Percentiles rank a stretch among this genome's conserved stretches.
Conservation (phyloP, 2,329 filamentous ascomycete genomes). For the Balansia obtecta region DNA sequence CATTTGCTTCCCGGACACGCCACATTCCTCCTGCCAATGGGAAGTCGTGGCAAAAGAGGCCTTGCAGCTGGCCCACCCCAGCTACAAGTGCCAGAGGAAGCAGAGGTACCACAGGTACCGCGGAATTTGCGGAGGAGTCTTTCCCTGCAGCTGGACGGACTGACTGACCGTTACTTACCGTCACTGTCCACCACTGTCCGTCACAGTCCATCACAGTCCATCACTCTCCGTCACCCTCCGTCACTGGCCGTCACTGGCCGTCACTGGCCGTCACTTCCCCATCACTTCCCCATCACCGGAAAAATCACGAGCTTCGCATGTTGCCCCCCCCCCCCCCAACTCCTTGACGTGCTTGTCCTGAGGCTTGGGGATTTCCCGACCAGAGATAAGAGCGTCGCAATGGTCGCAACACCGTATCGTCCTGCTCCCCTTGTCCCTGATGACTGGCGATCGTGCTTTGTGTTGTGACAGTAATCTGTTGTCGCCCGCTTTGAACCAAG, state of each 20-base stretch:
- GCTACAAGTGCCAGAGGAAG: neutral
- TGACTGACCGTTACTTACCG: no score
- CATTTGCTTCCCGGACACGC: neutral
- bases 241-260: no score
- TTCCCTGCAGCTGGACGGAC: neutral
- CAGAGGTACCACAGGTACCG: neutral
- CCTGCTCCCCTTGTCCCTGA: neutral
- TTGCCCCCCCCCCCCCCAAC: no score
- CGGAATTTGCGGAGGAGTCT: neutral
- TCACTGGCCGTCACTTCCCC: neutral
- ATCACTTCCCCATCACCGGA: no score
- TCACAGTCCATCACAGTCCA: no score
- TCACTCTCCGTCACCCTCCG: no score
- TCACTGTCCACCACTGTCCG: no score
- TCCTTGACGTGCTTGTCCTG: no score
- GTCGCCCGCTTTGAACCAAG: neutral
- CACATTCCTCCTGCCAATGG: neutral
- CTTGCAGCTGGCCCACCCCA: neutral
- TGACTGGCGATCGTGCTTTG: no score
- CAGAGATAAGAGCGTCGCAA: neutral
- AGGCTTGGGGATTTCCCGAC: neutral
- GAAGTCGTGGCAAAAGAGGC: conserved; percentile 1
- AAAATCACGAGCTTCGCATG: neutral
- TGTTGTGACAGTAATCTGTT: neutral
- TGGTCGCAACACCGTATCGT: neutral